These are phyloP conservation scores for Backusella macrospora DNA, from an alignment of 192 early-diverging fungal species.

Conservation along the genomic window DNA sequence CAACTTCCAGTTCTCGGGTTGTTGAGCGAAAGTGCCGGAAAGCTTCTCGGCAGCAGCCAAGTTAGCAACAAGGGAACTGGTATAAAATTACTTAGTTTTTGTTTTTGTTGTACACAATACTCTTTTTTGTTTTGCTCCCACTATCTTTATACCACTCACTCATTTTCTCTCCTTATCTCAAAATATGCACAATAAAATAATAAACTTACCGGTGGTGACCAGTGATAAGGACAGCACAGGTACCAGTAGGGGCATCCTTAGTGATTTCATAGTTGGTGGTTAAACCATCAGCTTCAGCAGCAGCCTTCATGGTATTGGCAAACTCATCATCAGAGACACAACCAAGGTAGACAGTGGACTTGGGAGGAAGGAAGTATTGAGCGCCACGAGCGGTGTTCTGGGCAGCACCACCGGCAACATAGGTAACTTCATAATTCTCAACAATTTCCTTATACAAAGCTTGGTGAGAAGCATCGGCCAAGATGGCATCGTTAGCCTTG, in stretches of 20 bases:
- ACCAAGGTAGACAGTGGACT: conserved; percentile 92
- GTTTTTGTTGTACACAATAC: too few relatives aligned
- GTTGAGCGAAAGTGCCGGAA: conserved; percentile 48
- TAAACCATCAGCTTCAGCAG: conserved; percentile 84
- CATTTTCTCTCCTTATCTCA: background rate
- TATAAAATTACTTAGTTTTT: background rate
- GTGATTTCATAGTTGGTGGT: conserved; percentile 86
- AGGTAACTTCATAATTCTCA: conserved; percentile 68
- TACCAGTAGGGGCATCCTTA: conserved; percentile 82
- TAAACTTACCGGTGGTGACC: conserved; percentile 65
- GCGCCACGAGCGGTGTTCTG: conserved; percentile 95
- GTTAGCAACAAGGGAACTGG: conserved; percentile 88
- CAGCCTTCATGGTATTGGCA: conserved; percentile 70
- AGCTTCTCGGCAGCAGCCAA: conserved; percentile 93
- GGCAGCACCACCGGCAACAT: conserved; percentile 95
- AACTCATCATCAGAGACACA: conserved; percentile 87
- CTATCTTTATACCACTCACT: too few relatives aligned
- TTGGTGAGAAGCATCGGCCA: conserved; percentile 88
- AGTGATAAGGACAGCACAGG: conserved; percentile 95
- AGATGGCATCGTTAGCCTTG: conserved; percentile 94
- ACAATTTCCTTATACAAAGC: conserved; percentile 86
- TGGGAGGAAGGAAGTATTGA: conserved; percentile 85
- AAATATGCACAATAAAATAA: background rate
- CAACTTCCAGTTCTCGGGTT: conserved; percentile 81
- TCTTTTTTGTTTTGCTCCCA: background rate